Conservation (phyloP, 768 basidiomycete species). For the Boletus huronensis region DNA sequence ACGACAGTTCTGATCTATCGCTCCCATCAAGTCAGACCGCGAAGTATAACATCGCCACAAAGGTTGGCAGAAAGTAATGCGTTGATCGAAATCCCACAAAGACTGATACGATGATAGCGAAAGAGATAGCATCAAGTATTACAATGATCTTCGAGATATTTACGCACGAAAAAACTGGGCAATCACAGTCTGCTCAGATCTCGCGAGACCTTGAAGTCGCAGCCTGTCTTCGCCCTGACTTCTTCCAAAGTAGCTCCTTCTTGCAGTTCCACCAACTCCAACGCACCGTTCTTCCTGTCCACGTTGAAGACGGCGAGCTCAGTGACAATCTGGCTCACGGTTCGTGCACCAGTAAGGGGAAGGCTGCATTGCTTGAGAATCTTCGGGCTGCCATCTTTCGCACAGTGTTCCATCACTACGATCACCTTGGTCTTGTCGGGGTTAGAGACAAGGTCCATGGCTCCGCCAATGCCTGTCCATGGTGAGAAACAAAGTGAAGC, state of each 20-base stretch:
- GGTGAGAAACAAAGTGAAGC: constrained; percentile 7
- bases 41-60: not conserved
- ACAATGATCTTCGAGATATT: not conserved
- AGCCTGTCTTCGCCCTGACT: constrained; percentile 82
- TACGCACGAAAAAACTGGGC: constrained; percentile 1
- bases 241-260: constrained; percentile 82
- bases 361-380: constrained; percentile 77
- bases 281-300: constrained; percentile 65
- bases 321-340: constrained; percentile 90
- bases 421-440: constrained; percentile 94
- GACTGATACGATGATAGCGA: not conserved
- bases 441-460: constrained; percentile 96
- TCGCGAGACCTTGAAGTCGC: constrained; percentile 64
- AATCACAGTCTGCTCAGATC: constrained; percentile 48
- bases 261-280: constrained; percentile 80
- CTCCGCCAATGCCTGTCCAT: constrained; percentile 80
- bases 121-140: constrained; percentile 1
- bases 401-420: constrained; percentile 85
- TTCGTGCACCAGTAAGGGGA: constrained; percentile 83
- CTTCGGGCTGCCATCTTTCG: constrained; percentile 88
- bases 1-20: not conserved
- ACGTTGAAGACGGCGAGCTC: constrained; percentile 91
- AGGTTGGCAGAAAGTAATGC: not conserved
- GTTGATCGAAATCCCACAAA: not conserved
- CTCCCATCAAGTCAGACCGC: not conserved